phyloP scores from a whole-genome alignment of 441 rosid genomes.

The Erodium trifolium region DNA sequence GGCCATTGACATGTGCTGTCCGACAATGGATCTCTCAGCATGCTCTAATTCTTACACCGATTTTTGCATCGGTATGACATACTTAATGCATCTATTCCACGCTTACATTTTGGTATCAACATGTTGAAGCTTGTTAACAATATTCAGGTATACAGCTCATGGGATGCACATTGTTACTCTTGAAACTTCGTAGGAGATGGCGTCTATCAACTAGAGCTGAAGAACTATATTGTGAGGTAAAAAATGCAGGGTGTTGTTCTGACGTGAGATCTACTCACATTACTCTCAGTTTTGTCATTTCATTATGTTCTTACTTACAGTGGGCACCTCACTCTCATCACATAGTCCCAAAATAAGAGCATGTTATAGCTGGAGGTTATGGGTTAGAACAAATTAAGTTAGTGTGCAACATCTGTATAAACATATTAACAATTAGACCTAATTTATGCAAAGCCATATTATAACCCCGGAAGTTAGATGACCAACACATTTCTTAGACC shows the following conservation, averaged over 20 bases:
- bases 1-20: conserved; percentile 31
- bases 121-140: conserved; percentile 47
- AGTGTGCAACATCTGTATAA: not conserved
- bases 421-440: too few species aligned
- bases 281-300: not conserved
- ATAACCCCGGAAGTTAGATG: too few species aligned
- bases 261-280: not conserved
- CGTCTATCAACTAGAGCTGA: conserved; percentile 26
- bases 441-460: too few species aligned
- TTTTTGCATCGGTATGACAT: conserved; percentile 48
- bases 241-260: not conserved
- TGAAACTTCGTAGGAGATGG: conserved; percentile 37
- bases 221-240: conserved; percentile 66
- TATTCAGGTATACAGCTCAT: conserved; percentile 59
- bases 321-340: not conserved
- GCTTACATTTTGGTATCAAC: conserved; percentile 32
- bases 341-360: not conserved
- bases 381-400: not conserved
- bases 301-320: not conserved
- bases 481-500: too few species aligned
- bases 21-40: too few species aligned
- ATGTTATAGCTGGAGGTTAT: not conserved
- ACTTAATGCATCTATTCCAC: conserved; percentile 26
- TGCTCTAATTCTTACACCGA: conserved; percentile 31
- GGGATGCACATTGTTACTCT: conserved; percentile 33